Percentiles rank a stretch among this genome's conserved stretches.
Conservation (phyloP, 148 eudicot species). For the Polygonum maritimum region DNA sequence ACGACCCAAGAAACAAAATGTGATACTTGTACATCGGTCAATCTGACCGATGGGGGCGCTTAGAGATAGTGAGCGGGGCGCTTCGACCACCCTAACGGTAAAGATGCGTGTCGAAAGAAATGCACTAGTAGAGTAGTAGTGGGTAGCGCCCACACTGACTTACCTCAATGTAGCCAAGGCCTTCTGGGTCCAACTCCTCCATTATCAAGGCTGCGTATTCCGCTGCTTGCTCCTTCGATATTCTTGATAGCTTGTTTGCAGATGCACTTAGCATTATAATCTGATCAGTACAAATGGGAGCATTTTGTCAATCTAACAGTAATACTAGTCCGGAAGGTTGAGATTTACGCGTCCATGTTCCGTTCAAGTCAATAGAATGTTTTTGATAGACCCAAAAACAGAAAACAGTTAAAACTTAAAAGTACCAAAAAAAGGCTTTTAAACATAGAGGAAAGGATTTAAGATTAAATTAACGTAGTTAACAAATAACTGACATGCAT, state of each 20-base stretch:
- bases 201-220: constrained; percentile 96
- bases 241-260: constrained; percentile 75
- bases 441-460: too few species aligned
- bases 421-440: too few species aligned
- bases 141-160: constrained; percentile 11
- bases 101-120: background rate
- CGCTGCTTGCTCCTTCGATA: constrained; percentile 82
- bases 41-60: too few species aligned
- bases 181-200: constrained; percentile 93
- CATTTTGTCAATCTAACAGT: too few species aligned
- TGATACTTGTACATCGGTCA: too few species aligned
- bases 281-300: constrained; percentile 20
- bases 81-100: background rate
- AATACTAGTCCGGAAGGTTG: too few species aligned
- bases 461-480: background rate
- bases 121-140: constrained; percentile 1
- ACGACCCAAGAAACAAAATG: too few species aligned
- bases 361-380: too few species aligned
- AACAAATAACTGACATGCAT: background rate
- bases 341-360: too few species aligned
- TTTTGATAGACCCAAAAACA: too few species aligned
- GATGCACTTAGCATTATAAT: constrained; percentile 91
- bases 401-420: too few species aligned
- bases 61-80: too few species aligned
- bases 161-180: constrained; percentile 98